phyloP scores from a whole-genome alignment of 1,284 basidiomycete genomes.

The Rhodotorula sp. region DNA sequence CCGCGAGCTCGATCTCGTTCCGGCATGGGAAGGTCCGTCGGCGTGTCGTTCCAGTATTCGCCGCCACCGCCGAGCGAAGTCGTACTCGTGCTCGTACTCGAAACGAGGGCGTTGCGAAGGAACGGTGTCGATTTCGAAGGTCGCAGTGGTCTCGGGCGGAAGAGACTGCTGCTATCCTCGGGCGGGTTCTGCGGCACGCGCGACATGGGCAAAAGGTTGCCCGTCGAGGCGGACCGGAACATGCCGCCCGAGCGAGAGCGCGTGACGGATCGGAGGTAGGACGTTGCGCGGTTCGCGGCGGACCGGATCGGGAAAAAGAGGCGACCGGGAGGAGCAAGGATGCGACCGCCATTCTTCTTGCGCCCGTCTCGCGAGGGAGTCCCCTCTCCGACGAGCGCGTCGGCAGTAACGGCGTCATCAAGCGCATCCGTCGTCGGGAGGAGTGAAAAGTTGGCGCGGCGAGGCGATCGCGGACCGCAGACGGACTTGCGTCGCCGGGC shows the following conservation, averaged over 20 bases:
- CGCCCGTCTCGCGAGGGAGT: slow-evolving; percentile 1
- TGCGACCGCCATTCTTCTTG: not conserved
- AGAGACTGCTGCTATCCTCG: slow-evolving; percentile 11
- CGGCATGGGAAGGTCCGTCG: slow-evolving; percentile 3
- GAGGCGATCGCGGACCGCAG: slow-evolving; percentile 16
- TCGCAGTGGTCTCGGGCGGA: slow-evolving; percentile 29
- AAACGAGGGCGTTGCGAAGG: slow-evolving; percentile 16
- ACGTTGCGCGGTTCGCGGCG: slow-evolving; percentile 19
- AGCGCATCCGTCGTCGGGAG: slow-evolving; percentile 17
- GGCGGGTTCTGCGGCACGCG: not conserved
- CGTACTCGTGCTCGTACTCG: not conserved
- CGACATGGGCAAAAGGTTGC: slow-evolving; percentile 14
- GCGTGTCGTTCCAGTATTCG: slow-evolving; percentile 33
- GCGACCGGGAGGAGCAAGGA: not conserved
- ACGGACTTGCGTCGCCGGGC: slow-evolving; percentile 23
- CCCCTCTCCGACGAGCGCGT: slow-evolving; percentile 3
- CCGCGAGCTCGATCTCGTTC: slow-evolving; percentile 1
- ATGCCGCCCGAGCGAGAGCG: not conserved
- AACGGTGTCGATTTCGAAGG: slow-evolving; percentile 34
- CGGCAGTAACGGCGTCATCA: not conserved
- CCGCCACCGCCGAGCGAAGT: not conserved
- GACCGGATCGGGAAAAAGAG: slow-evolving; percentile 23
- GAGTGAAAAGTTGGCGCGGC: slow-evolving; percentile 17
- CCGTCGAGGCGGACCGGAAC: slow-evolving; percentile 7
- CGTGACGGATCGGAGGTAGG: slow-evolving; percentile 10